These are phyloP conservation scores for Omphalotus guepiniiformis DNA, from an alignment of 768 basidiomycete genomes.

Conservation along the genomic window DNA sequence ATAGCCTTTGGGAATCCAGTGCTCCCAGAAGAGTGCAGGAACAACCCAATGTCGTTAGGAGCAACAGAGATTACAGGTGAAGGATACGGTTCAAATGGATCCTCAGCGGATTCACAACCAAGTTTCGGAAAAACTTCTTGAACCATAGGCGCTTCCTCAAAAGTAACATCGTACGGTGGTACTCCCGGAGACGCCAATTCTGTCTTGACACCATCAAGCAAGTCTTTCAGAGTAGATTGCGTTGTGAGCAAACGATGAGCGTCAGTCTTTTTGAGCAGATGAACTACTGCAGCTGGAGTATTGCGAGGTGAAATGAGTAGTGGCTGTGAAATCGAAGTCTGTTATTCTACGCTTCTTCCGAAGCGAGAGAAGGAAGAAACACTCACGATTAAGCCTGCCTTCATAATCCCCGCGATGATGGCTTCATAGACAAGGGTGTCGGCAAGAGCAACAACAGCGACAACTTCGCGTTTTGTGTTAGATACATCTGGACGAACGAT, in stretches of 20 bases:
- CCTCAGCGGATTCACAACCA: slow-evolving; percentile 15
- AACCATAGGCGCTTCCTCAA: slow-evolving; percentile 29
- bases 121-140: slow-evolving; percentile 27
- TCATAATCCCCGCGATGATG: slow-evolving; percentile 6
- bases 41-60: slow-evolving; percentile 8
- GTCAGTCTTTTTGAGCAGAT: slow-evolving; percentile 16
- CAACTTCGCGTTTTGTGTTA: slow-evolving; percentile 6
- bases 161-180: slow-evolving; percentile 6
- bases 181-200: neutral
- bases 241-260: slow-evolving; percentile 18
- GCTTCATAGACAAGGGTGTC: slow-evolving; percentile 10
- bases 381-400: slow-evolving; percentile 11
- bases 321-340: slow-evolving; percentile 13
- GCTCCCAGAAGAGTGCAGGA: slow-evolving; percentile 7
- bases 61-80: neutral
- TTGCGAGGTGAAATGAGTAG: slow-evolving; percentile 20
- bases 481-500: slow-evolving; percentile 8
- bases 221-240: slow-evolving; percentile 4
- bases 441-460: slow-evolving; percentile 11
- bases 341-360: neutral
- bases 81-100: slow-evolving; percentile 18
- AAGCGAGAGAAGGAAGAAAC: neutral
- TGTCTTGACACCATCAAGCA: slow-evolving; percentile 12
- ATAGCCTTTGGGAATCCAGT: slow-evolving; percentile 17
- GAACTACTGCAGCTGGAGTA: slow-evolving; percentile 15